Evolutionary conservation across 352 stramenopile genomes (phyloP), one percentile per base, ranked within the genome.

Genomic region (Pythium brachiatum): DNA sequence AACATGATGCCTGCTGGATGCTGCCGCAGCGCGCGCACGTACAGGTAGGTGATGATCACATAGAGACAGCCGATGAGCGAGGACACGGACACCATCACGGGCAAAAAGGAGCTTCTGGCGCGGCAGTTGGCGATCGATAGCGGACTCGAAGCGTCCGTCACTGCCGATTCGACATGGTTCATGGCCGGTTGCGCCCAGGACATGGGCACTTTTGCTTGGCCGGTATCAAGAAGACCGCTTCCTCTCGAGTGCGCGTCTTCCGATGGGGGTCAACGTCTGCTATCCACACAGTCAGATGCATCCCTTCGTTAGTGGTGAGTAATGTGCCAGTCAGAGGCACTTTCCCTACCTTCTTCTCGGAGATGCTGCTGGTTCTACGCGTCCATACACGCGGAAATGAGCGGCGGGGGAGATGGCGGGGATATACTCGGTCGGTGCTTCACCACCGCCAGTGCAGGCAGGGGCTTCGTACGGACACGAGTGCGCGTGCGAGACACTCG

Each of bases 1-100:
- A 91, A 88, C 84, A 94, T 94, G 68, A 94, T 90, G 27, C 83
- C 84, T n/a, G 84, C 84, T 0, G 84, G 84, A 27, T 94, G 84
- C 50, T 92, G 84, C 43, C 84, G 78, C 59, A 94, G 63, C 43
- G 81, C 84, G 13, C 74, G 60, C 1, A 92, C 73, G 52, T 81
- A 83, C 53, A 77, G 73, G 59, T 89, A 94, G 11, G 82, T 90
- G 39, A 64, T 70, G 31, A 94, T 79, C 36, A 94, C 79, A 72
- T 94, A 94, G 51, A 91, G 74, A 36, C 82, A 94, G 8, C 84
- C 84, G 52, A 89, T 58, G 15, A 94, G 66, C 21, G 84, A 94
- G 11, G 81, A 68, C 7, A 84, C 39, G 1, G 84, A 94, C 5
- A 87, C 85, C 23, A 89, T 62, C 6, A 91, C 60, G 0, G 81